Evolutionary conservation across 2,329 filamentous ascomycete genomes (phyloP), one percentile per base, ranked within the genome.

Genomic region (Plenodomus lindquistii): DNA sequence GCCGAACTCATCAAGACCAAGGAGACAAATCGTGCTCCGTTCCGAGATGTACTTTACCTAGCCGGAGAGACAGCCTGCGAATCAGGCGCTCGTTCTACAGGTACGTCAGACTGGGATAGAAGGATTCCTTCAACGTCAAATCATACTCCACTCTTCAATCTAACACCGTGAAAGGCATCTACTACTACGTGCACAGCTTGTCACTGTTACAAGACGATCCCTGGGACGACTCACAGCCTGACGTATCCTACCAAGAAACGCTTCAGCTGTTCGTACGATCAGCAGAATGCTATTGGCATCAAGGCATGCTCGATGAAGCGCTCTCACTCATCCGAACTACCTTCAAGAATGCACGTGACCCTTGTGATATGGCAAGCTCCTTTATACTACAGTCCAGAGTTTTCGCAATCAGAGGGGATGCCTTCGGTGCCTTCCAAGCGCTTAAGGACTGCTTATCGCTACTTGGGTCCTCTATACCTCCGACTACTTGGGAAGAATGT

Each of bases 161-260:
- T 31, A 31, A 31, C 27, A 31, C 11, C 15, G 22, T 31, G 11
- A 4, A 8, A 31, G 90, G 91, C 0, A 82, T 91, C 7, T 90
- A 87, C 69, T 96, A 91, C 65, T 96, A 91, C 70, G 83, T 81
- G 37, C 83, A 85, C 45, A 91, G 90, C 40, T 80, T 96, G 38
- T 79, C 80, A 9, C 79, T 97, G n/a, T 78, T 97, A 13, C 91
- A 96, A 66, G 78, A 86, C 6, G 76, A 89, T 44, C 85, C 89
- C 1, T 97, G 93, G 93, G 78, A 83, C 36, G 85, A 88, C 22
- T 79, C 77, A 6, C 71, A 75, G 13, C 79, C 83, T 4, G 93
- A 97, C 66, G 86, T 88, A 0, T 87, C 85, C 38, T 96, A 96
- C 62, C 85, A 91, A 10, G 93, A 97, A 73, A 96, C 91, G 0